phyloP scores from a whole-genome alignment of 108 stramenopile species.

The Cylindrotheca closterium region DNA sequence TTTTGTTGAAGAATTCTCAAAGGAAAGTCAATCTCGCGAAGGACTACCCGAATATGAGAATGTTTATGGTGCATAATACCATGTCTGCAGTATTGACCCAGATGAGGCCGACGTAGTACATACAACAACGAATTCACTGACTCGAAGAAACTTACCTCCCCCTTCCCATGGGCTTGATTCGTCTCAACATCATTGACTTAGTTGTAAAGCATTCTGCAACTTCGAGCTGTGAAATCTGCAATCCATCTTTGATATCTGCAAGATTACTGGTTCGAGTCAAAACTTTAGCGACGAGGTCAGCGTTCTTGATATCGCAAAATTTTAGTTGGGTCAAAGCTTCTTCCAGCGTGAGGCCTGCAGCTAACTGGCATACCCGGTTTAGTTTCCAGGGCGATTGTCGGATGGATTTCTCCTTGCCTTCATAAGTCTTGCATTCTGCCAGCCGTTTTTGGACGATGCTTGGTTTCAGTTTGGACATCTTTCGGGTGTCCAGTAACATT shows the following conservation, averaged over 20 bases:
- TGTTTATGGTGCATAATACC: slow-evolving; percentile 64
- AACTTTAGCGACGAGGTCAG: slow-evolving; percentile 69
- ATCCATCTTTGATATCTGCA: slow-evolving; percentile 67
- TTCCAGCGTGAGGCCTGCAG: slow-evolving; percentile 66
- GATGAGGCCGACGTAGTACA: background rate
- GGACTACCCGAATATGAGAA: slow-evolving; percentile 72
- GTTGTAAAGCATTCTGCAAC: slow-evolving; percentile 87
- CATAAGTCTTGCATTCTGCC: slow-evolving; percentile 52
- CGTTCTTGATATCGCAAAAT: slow-evolving; percentile 64
- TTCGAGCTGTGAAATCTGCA: slow-evolving; percentile 77
- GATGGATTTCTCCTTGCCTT: slow-evolving; percentile 57
- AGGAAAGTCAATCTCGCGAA: slow-evolving; percentile 84
- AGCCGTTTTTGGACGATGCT: slow-evolving; percentile 59
- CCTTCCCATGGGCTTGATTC: slow-evolving; percentile 76
- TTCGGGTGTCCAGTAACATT: slow-evolving; percentile 31
- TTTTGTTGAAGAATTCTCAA: slow-evolving; percentile 60
- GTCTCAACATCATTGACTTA: slow-evolving; percentile 64
- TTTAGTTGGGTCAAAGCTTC: slow-evolving; percentile 77
- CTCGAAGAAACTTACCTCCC: slow-evolving; percentile 69
- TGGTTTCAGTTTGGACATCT: slow-evolving; percentile 76
- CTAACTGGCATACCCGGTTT: slow-evolving; percentile 75
- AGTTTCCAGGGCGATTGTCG: slow-evolving; percentile 82
- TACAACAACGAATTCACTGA: too few relatives aligned
- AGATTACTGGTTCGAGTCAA: slow-evolving; percentile 68
- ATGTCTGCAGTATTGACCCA: slow-evolving; percentile 27